phyloP scores from a whole-genome alignment of 306 rosid genomes.

The Fagus sylvatica region DNA sequence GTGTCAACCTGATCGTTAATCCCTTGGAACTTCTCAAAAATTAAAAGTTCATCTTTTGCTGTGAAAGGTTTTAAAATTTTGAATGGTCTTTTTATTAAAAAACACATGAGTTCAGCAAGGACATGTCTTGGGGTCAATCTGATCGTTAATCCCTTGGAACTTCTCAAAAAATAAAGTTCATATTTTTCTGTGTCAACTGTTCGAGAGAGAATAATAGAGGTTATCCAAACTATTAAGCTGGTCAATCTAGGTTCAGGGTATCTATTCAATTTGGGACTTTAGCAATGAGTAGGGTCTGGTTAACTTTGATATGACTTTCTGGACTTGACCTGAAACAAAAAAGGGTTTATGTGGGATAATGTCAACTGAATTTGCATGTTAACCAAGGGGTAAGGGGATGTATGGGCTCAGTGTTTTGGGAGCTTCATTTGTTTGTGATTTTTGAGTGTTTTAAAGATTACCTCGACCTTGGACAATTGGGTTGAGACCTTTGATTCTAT shows the following conservation, averaged over 20 bases:
- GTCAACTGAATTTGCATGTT: too few relatives aligned
- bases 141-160: too few relatives aligned
- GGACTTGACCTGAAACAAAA: constrained; percentile 8
- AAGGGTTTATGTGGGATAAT: not conserved
- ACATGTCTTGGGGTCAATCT: too few relatives aligned
- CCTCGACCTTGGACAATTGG: not conserved
- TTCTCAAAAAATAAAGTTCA: too few relatives aligned
- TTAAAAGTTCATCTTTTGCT: not conserved
- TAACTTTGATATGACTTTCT: not conserved
- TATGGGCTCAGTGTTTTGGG: not conserved
- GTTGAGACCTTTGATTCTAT: not conserved
- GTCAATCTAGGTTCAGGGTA: not conserved
- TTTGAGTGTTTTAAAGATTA: not conserved
- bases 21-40: not conserved
- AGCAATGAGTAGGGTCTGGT: constrained; percentile 20
- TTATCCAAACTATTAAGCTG: not conserved
- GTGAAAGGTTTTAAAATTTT: too few relatives aligned
- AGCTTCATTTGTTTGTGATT: not conserved
- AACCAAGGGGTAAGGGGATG: not conserved
- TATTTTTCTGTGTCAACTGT: too few relatives aligned
- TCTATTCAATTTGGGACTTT: not conserved
- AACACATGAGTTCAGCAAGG: too few relatives aligned
- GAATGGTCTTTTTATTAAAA: too few relatives aligned
- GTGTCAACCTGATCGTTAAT: too few relatives aligned
- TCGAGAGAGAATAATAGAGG: too few relatives aligned